phyloP scores from a whole-genome alignment of 2,329 filamentous ascomycete species.

The Sclerotinia sclerotiorum region DNA sequence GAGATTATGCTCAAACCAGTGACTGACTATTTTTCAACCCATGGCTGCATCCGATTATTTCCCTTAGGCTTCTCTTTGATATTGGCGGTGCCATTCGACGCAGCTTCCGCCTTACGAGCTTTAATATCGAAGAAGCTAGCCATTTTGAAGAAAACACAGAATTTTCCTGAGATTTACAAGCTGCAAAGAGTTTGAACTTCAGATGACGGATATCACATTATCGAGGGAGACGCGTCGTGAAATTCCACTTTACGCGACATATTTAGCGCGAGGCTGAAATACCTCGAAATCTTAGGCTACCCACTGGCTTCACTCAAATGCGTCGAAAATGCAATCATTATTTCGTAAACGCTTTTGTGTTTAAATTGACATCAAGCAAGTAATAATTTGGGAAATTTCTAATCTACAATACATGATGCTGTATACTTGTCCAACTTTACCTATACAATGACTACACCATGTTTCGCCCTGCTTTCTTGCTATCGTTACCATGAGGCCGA shows the following conservation, averaged over 20 bases:
- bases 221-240: conserved; percentile 23
- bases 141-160: conserved; percentile 51
- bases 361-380: background rate
- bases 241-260: conserved; percentile 24
- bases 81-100: conserved; percentile 57
- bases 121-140: conserved; percentile 95
- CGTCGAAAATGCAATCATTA: background rate
- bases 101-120: conserved; percentile 78
- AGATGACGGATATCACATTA: background rate
- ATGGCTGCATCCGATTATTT: conserved; percentile 73
- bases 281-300: background rate
- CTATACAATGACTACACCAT: too few species aligned
- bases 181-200: background rate
- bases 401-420: background rate
- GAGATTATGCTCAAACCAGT: background rate
- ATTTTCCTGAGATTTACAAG: background rate
- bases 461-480: too few species aligned
- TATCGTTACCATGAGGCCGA: too few species aligned
- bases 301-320: background rate
- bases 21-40: conserved; percentile 97
- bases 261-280: conserved; percentile 14
- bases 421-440: background rate
- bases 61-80: conserved; percentile 66
- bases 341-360: background rate
- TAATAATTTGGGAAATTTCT: too few species aligned